Evolutionary conservation across 2,329 filamentous ascomycete species (phyloP), one percentile per base, ranked within the genome.

Genomic region (Aspergillus eucalypticola): DNA sequence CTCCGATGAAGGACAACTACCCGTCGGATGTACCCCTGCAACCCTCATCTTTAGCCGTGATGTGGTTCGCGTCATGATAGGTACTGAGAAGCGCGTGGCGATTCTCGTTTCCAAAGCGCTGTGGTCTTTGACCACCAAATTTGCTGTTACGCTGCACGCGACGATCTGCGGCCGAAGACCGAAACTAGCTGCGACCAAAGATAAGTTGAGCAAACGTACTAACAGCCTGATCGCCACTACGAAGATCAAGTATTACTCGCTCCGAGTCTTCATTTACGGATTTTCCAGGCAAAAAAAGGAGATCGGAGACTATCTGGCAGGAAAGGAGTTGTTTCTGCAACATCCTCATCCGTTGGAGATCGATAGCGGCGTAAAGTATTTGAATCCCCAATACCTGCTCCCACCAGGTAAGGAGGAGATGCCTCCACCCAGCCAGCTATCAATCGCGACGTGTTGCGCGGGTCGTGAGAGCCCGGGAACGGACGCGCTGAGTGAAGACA

Each of bases 371-470:
- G 29, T 59, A 10, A 23, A 25, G 15, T 59, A 59, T 21, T 5
- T 54, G 3, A 59, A 59, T 44, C 57, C 57, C 8, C 51, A 59
- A 23, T 59, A 50, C 13, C 44, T 59, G 5, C 23, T 59, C 8
- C 17, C 41, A 10, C 57, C 57, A 2, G 56, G 56, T 17, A 51
- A 41, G 3, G 8, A 55, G 17, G 46, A 39, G 15, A 25, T 48
- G 51, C 57, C 51, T 3, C 1, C 21, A 1, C 50, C 42, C 11
- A 42, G 23, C 17, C 17, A 55, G 8, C 15, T 55, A 2, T 39
- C 46, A 8, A 23, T 41, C 6, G n/a, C 19, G 32, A 39, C 17
- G 8, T 35, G 29, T 27, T 25, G 15, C 5, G 19, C 19, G 38
- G 35, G 8, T 13, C 27, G 21, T 8, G 13, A 46, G n/a, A 2